Evolutionary conservation across 345 rosid genomes (phyloP), one percentile per base, ranked within the genome.

Genomic region (Lepidium aucheri): DNA sequence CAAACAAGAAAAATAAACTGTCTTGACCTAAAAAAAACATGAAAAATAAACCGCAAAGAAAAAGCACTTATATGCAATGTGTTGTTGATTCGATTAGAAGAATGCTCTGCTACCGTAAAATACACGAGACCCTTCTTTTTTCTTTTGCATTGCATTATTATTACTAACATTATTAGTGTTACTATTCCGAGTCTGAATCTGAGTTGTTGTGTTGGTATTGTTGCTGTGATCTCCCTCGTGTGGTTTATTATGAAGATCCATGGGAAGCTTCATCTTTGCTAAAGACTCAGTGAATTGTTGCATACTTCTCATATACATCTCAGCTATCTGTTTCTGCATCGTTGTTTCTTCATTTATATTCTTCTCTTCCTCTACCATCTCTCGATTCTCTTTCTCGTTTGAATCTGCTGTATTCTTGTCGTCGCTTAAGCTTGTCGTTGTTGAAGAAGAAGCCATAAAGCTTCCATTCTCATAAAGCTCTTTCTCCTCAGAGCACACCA

Each of bases 261-360:
- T 84, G 0, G 96, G 98, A 13, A 93, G 94, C 80, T 90, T 90
- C 97, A 93, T 90, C 34, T 93, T 85, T 3, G 91, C 90, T 59
- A 93, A 76, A 18, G 98, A 90, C 54, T 93, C 98, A 0, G 95
- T 87, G 17, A 87, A 89, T 60, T 89, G 95, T 9, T 89, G 93
- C 95, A 92, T 86, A 60, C 97, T 93, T 55, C 89, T 93, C 97
- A 93, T 93, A 80, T 93, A 93, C 94, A 93, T 86, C 67, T 90
- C 97, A 33, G 89, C 97, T 66, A 88, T 94, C 63, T 88, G 92
- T 77, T 88, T 85, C 79, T 94, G 97, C 96, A 94, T 88, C 45
- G 90, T 87, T 5, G 95, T 75, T 61, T 89, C 91, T 76, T 80
- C 95, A 55, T 85, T 80, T 30, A 85, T 79, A 35, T 72, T 79